phyloP scores from a whole-genome alignment of 2,329 filamentous ascomycete species.

The Grosmannia clavigera region DNA sequence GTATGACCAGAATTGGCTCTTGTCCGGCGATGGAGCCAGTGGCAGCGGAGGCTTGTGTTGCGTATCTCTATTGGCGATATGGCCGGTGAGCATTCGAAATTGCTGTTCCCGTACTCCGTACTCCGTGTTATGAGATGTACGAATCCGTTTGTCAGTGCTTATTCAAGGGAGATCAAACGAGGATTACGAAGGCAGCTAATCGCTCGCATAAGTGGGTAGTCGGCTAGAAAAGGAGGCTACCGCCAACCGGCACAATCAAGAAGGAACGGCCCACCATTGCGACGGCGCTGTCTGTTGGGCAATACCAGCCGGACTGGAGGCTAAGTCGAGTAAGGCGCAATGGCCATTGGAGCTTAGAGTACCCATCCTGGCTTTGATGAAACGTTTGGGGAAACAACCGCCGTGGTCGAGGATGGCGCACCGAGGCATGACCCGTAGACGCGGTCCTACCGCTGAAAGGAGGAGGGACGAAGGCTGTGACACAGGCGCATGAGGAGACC shows the following conservation, averaged over 20 bases:
- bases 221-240: slow-evolving; percentile 1
- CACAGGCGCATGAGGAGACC: too few relatives aligned
- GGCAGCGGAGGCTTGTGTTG: neutral
- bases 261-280: slow-evolving; percentile 9
- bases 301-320: neutral
- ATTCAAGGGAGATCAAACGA: neutral
- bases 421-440: too few relatives aligned
- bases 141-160: neutral
- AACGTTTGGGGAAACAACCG: neutral
- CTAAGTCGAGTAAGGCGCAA: neutral
- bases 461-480: too few relatives aligned
- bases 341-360: neutral
- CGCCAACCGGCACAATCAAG: neutral
- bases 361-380: neutral
- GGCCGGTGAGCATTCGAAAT: neutral
- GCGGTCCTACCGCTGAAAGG: too few relatives aligned
- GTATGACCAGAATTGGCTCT: neutral
- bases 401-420: too few relatives aligned
- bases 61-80: too few relatives aligned
- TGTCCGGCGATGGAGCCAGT: neutral
- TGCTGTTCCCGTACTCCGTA: too few relatives aligned
- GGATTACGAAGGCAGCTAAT: too few relatives aligned
- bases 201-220: neutral
- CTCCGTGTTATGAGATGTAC: neutral
- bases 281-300: neutral